Conservation (phyloP, 148 eudicot species). For the Fagopyrum homotropicum region DNA sequence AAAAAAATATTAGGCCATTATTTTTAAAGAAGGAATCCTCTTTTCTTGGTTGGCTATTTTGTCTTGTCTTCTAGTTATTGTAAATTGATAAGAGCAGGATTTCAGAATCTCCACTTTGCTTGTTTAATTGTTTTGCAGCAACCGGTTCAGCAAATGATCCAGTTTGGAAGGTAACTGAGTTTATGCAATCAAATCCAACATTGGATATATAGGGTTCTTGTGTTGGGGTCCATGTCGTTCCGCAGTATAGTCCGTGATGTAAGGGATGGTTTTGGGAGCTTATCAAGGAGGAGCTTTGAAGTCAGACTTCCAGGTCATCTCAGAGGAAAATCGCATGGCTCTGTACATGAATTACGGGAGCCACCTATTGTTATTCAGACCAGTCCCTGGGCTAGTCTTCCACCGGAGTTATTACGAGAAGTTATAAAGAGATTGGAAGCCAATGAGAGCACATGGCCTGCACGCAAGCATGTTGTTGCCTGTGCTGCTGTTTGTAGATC, state of each 20-base stretch:
- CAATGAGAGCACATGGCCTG: constrained; percentile 79
- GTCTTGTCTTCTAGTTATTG: background rate
- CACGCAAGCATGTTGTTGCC: constrained; percentile 76
- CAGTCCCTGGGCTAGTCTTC: constrained; percentile 88
- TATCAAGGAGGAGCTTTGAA: constrained; percentile 79
- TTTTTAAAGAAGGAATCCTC: constrained; percentile 1
- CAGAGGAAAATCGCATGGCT: constrained; percentile 75
- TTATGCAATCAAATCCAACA: background rate
- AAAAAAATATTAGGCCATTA: background rate
- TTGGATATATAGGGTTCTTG: background rate
- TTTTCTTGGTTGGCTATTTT: constrained; percentile 7
- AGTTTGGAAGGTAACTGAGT: constrained; percentile 2
- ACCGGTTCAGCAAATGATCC: background rate
- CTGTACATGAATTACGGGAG: constrained; percentile 72
- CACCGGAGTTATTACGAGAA: constrained; percentile 76
- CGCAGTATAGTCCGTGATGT: constrained; percentile 82
- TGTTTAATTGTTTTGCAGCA: background rate
- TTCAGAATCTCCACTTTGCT: background rate
- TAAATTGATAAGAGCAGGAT: background rate
- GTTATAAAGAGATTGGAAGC: constrained; percentile 85
- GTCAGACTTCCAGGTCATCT: constrained; percentile 52
- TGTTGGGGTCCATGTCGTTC: constrained; percentile 52
- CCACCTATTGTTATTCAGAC: constrained; percentile 53
- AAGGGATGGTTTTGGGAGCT: constrained; percentile 84
- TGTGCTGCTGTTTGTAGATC: constrained; percentile 89